phyloP scores from a whole-genome alignment of 148 eudicot genomes.

The Rhododendron ferrugineum region DNA sequence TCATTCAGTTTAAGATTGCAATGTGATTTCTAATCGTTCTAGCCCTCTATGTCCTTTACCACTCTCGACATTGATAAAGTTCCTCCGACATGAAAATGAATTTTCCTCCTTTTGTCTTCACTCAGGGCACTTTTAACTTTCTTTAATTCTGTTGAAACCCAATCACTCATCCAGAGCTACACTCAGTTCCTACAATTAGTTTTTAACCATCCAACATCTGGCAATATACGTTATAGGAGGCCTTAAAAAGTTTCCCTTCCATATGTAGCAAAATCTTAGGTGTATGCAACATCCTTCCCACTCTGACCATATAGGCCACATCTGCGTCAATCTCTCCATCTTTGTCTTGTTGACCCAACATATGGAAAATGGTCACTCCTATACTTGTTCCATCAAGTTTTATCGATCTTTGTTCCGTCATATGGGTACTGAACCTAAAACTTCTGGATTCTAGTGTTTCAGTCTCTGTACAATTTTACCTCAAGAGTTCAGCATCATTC shows the following conservation, averaged over 20 bases:
- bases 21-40: neutral
- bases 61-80: neutral
- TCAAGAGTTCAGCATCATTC: too few relatives aligned
- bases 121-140: neutral
- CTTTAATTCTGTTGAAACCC: neutral
- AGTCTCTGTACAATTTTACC: too few relatives aligned
- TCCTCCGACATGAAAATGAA: neutral
- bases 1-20: neutral
- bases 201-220: neutral
- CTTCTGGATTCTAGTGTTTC: neutral
- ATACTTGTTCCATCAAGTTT: neutral
- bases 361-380: neutral
- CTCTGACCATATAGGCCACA: neutral
- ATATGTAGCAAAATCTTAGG: neutral
- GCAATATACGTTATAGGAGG: neutral
- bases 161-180: neutral
- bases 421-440: neutral
- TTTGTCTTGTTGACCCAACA: neutral
- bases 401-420: neutral
- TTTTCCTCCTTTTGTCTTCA: constrained; percentile 1
- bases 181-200: neutral
- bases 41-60: neutral
- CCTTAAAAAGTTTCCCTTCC: neutral
- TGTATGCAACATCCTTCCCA: neutral
- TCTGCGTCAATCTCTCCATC: neutral